Evolutionary conservation across 441 rosid species (phyloP).

Genomic region (Hypseocharis bilobata): DNA sequence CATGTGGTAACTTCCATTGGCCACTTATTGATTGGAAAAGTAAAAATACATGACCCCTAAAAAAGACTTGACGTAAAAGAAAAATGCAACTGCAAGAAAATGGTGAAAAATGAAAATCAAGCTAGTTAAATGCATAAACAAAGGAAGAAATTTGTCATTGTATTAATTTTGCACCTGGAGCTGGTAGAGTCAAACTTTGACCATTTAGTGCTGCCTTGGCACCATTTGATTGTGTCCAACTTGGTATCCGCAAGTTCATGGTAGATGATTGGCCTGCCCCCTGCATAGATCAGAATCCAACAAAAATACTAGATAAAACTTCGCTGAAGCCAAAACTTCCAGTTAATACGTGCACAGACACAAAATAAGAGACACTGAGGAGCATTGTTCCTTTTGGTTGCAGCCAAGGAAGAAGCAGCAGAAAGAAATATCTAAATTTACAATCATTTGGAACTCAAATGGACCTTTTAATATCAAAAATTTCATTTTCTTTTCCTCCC

Average conservation of each 20-base stretch:
- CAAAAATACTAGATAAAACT: no score
- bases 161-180: slow-evolving; percentile 44
- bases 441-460: no score
- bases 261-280: slow-evolving; percentile 41
- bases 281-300: slow-evolving; percentile 28
- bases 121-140: neutral
- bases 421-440: no score
- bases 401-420: no score
- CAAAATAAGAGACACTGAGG: no score
- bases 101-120: neutral
- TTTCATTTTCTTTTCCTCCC: no score
- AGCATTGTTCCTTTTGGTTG: no score
- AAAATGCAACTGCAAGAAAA: neutral
- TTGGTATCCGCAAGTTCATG: slow-evolving; percentile 63
- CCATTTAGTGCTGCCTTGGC: slow-evolving; percentile 53
- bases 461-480: no score
- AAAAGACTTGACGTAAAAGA: no score
- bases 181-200: slow-evolving; percentile 38
- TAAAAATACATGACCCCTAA: neutral
- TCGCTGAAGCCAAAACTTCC: no score
- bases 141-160: neutral
- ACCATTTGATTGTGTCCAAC: slow-evolving; percentile 48
- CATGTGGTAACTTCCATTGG: neutral
- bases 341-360: no score
- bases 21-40: neutral